Evolutionary conservation across 768 basidiomycete genomes (phyloP).

Genomic region (Kwoniella botswanensis): DNA sequence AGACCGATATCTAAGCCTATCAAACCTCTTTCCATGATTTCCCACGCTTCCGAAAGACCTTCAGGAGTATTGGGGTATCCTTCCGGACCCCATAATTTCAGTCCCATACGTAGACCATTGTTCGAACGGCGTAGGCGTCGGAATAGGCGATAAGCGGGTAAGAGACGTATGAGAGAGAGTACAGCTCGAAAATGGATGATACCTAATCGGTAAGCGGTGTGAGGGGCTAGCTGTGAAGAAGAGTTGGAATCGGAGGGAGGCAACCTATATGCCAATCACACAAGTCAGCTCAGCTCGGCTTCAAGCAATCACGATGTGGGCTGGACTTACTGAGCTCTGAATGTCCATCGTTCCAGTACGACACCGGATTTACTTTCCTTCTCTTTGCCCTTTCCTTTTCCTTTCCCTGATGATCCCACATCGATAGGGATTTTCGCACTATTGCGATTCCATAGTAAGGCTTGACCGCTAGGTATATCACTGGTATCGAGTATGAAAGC

Average conservation of each 20-base stretch:
- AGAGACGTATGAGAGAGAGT: slow-evolving; percentile 44
- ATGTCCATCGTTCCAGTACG: slow-evolving; percentile 55
- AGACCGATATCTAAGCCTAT: slow-evolving; percentile 44
- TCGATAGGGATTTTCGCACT: slow-evolving; percentile 38
- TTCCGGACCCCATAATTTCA: slow-evolving; percentile 57
- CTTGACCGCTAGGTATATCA: slow-evolving; percentile 48
- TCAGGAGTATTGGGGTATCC: slow-evolving; percentile 33
- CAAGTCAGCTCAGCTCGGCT: not conserved
- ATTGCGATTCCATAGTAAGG: slow-evolving; percentile 46
- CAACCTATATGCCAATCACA: not conserved
- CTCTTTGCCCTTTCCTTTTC: slow-evolving; percentile 36
- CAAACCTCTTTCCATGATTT: slow-evolving; percentile 53
- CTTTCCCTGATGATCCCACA: slow-evolving; percentile 9
- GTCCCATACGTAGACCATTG: slow-evolving; percentile 49
- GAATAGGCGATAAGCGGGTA: slow-evolving; percentile 50
- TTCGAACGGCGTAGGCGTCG: slow-evolving; percentile 46
- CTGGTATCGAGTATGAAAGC: slow-evolving; percentile 57
- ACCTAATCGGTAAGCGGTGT: slow-evolving; percentile 51
- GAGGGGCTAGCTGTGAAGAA: slow-evolving; percentile 39
- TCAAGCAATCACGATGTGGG: too few relatives aligned
- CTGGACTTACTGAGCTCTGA: slow-evolving; percentile 40
- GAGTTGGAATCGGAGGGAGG: slow-evolving; percentile 22
- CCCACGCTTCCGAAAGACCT: slow-evolving; percentile 52
- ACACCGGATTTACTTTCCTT: slow-evolving; percentile 47
- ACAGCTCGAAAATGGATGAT: slow-evolving; percentile 54